These are phyloP conservation scores for Lipomyces yamanashiensis DNA, from an alignment of 805 yeast species.

Conservation along the genomic window DNA sequence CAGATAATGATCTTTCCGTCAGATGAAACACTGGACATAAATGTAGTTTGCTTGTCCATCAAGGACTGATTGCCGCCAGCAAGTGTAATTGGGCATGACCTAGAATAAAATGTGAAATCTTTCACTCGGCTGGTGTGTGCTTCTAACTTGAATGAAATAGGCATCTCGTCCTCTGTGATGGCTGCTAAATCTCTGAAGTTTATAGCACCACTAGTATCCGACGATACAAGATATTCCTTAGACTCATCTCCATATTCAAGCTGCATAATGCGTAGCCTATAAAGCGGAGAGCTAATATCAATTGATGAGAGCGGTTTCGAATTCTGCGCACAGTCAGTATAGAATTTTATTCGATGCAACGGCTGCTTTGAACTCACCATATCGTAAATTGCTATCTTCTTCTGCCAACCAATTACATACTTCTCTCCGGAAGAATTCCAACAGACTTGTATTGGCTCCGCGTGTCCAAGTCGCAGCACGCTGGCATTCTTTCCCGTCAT, in stretches of 20 bases:
- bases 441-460: conserved; percentile 43
- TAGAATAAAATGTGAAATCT: conserved; percentile 58
- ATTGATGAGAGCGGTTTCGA: conserved; percentile 41
- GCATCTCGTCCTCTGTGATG: conserved; percentile 38
- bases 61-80: background rate
- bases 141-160: conserved; percentile 57
- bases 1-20: conserved; percentile 94
- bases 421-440: conserved; percentile 73
- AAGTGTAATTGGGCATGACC: conserved; percentile 17
- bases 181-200: conserved; percentile 53
- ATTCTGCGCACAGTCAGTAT: conserved; percentile 42
- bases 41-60: conserved; percentile 46
- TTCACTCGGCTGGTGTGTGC: conserved; percentile 90
- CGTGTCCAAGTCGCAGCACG: conserved; percentile 55
- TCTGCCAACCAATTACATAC: conserved; percentile 75
- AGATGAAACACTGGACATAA: conserved; percentile 80
- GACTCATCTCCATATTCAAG: conserved; percentile 45
- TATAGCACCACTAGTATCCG: conserved; percentile 73
- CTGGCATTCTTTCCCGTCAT: conserved; percentile 97
- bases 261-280: conserved; percentile 63
- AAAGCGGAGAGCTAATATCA: conserved; percentile 57
- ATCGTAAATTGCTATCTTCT: conserved; percentile 63
- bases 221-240: conserved; percentile 63
- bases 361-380: conserved; percentile 16
- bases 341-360: conserved; percentile 50